Base-by-base conservation (phyloP, 208 protist genomes). In the Trypanosoma rangeli region DNA sequence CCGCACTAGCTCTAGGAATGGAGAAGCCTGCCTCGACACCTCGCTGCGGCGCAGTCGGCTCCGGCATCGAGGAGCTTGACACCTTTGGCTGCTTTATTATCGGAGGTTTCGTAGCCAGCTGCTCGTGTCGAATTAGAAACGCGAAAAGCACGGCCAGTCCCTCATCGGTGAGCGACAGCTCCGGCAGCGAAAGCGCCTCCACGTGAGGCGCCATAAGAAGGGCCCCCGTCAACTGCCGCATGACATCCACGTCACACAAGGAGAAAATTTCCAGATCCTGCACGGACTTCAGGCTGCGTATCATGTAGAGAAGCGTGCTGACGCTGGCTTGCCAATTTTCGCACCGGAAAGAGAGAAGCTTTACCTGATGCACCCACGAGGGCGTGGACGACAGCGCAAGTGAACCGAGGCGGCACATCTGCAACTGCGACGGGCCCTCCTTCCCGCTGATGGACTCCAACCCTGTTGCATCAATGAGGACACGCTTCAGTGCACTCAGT, bases 131-230 rank as follows among this genome's bases (percentile, higher is more conserved):
- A 18, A 18, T 22, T 0, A 80, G 66, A 18, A 80, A 44, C 15
- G 64, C 35, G 61, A 68, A 76, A 16, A 80, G 75, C 24, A 53
- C 46, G 5, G 26, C 57, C 7, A 80, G 55, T 5, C 75, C 75
- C 10, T 75, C 75, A 37, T 80, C 75, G n/a, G 42, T 35, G 16
- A 80, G 60, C 2, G 37, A 46, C 44, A 80, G 13, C 37, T 80
- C 67, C 9, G 75, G 75, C 16, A 80, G 64, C 13, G 75, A 71
- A 12, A 80, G 49, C 12, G 24, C 48, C 33, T 69, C 64, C 48
- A 80, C 70, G 42, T 76, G 59, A 9, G 44, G 44, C 22, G 60
- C 70, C 64, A 80, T 71, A 18, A 71, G 22, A 7, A 80, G 75
- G 29, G 64, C 67, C 48, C 76, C 75, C 10, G 75, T 49, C 18